Conservation (phyloP, 345 rosid species). For the Dipteronia sinensis region DNA sequence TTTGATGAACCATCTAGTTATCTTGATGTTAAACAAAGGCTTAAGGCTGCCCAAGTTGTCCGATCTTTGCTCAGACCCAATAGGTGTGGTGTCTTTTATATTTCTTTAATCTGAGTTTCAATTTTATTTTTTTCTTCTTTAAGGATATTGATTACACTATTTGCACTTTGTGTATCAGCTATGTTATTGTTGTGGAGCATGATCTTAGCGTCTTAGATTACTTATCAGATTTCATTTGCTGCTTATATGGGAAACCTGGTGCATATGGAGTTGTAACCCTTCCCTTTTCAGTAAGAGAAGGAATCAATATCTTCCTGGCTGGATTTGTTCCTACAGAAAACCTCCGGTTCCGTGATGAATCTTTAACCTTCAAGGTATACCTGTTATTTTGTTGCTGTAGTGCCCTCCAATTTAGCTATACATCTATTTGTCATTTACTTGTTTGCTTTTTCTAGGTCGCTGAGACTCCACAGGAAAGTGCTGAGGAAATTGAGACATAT, state of each 20-base stretch:
- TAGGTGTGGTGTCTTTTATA: constrained; percentile 48
- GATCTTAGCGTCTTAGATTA: constrained; percentile 97
- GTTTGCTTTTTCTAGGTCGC: constrained; percentile 66
- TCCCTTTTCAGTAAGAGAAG: constrained; percentile 98
- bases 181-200: constrained; percentile 98
- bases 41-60: constrained; percentile 94
- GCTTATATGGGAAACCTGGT: constrained; percentile 98
- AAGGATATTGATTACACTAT: background rate
- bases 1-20: constrained; percentile 99
- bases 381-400: background rate
- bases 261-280: constrained; percentile 98
- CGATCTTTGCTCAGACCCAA: constrained; percentile 88
- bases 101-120: background rate
- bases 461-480: constrained; percentile 93
- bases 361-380: constrained; percentile 87
- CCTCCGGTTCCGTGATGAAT: constrained; percentile 89
- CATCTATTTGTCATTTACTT: constrained; percentile 1
- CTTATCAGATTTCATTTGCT: constrained; percentile 96
- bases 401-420: background rate
- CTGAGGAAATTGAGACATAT: constrained; percentile 91
- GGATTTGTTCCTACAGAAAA: constrained; percentile 98
- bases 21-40: constrained; percentile 98
- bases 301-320: constrained; percentile 92
- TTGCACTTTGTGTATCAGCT: constrained; percentile 53
- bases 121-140: background rate